Percentiles rank a stretch among this genome's conserved stretches.
phyloP scores from a whole-genome alignment of 352 stramenopile genomes.

The Phytophthora multivora region DNA sequence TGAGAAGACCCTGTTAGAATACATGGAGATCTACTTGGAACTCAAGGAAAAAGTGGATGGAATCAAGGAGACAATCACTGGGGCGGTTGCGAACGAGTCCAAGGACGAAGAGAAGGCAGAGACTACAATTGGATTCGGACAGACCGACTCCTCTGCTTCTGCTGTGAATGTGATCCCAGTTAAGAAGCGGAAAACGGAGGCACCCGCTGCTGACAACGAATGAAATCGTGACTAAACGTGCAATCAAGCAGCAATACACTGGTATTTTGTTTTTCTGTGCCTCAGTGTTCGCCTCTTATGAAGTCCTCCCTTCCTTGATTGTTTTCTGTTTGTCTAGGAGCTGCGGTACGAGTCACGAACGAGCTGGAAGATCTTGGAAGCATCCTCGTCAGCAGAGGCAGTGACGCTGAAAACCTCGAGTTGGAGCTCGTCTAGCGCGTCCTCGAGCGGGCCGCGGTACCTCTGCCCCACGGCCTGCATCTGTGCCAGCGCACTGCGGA shows the following conservation, averaged over 20 bases:
- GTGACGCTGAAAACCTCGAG: slow-evolving; percentile 54
- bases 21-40: slow-evolving; percentile 86
- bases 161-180: slow-evolving; percentile 72
- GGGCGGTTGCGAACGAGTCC: slow-evolving; percentile 11
- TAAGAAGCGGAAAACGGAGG: slow-evolving; percentile 63
- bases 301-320: slow-evolving; percentile 11
- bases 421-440: slow-evolving; percentile 56
- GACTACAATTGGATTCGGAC: slow-evolving; percentile 79
- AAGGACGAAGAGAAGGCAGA: slow-evolving; percentile 42
- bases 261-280: slow-evolving; percentile 23
- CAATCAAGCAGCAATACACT: slow-evolving; percentile 12
- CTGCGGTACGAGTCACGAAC: slow-evolving; percentile 75
- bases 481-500: slow-evolving; percentile 67
- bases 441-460: slow-evolving; percentile 63
- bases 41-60: slow-evolving; percentile 87
- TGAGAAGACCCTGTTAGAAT: slow-evolving; percentile 68
- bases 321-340: slow-evolving; percentile 23
- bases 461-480: slow-evolving; percentile 70
- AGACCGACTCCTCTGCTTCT: slow-evolving; percentile 18
- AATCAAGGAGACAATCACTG: slow-evolving; percentile 63
- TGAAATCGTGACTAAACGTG: slow-evolving; percentile 13
- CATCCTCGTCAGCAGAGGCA: slow-evolving; percentile 63
- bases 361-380: slow-evolving; percentile 77
- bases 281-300: not conserved
- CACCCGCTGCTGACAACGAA: slow-evolving; percentile 9